Evolutionary conservation across 2,329 filamentous ascomycete genomes (phyloP), one percentile per base, ranked within the genome.

Genomic region (Pestalotiopsis sp.): DNA sequence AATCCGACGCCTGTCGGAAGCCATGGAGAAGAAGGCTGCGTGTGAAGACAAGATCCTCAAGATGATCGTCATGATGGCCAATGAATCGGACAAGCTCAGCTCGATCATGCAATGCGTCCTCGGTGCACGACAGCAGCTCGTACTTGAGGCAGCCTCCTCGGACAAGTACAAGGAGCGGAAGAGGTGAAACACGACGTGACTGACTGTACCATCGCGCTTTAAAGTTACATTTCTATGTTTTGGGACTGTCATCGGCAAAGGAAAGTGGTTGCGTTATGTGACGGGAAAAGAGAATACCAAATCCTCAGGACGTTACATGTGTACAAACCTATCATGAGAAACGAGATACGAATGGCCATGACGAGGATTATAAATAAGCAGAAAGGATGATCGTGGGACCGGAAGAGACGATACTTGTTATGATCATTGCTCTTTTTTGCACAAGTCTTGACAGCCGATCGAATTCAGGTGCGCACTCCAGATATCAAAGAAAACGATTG

Each of bases 1-100:
- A 14, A 27, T 69, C 5, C 45, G 66, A 9, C 65, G 41, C 4
- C 69, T 71, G 9, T 27, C 39, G 7, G 25, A 41, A 14, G 68
- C 68, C 3, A 65, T 71, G n/a, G 25, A 69, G 45, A 69, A 69
- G 59, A 69, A 69, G 56, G 39, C 17, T 2, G 66, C 62, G 1
- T 67, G 59, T 52, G 69, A 71, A 49, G 58, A 67, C 17, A 57
- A 39, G 9, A 69, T 69, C 3, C 13, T 67, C 5, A 61, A 52
- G n/a, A 65, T 63, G 25, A 64, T 69, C 13, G 27, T 9, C 20
- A 27, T 31, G 17, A 57, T 69, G 13, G 13, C 57, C 5, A 57
- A 62, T 3, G 68, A 69, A 6, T 36, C 36, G 4, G 25, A 20
- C 23, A 49, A 67, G 39, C 25, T 69, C 14, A 20, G 27, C 7